Evolutionary conservation across 106 monocot species (phyloP), one percentile per base, ranked within the genome.

Genomic region (Posidonia australis): DNA sequence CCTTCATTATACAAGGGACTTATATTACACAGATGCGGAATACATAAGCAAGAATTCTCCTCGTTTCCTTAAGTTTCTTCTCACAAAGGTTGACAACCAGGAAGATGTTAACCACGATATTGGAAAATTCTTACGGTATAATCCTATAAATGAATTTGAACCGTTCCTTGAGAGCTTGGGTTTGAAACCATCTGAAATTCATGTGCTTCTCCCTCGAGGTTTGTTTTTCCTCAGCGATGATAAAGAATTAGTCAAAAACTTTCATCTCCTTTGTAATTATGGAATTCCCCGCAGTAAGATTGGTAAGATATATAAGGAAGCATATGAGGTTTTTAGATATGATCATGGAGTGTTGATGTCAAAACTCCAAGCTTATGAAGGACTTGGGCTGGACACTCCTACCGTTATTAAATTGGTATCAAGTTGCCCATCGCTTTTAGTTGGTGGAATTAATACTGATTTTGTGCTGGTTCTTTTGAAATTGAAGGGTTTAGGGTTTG

Each of bases 121-220:
- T 5, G 60, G 72, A 21, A 80, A 62, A 48, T 85, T 85, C 53
- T 68, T 90, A 58, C 76, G 80, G 45, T 87, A 77, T 63, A 74
- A 96, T 49, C 86, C 82, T 0, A 82, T 90, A 31, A 96, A 96
- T 68, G 90, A 96, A 63, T 90, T 84, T 24, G 90, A 96, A 59
- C 84, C 84, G 22, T 84, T 96, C 67, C 74, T 96, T n/a, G 90
- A 96, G 77, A 90, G 94, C 71, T 71, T 90, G 25, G 86, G 86
- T 29, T 55, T 96, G 71, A 75, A 76, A 30, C 79, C 76, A 20
- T 69, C 68, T 29, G 79, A 90, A 60, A 62, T 81, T 25, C 65
- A 43, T 36, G 32, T 41, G 1, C 68, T 96, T 17, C 79, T 96
- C 54, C 82, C 84, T 17, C 79, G 54, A 9, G 51, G 79, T 58